Evolutionary conservation across 1,284 basidiomycete genomes (phyloP).

Genomic region (Boletellus deceptivus): DNA sequence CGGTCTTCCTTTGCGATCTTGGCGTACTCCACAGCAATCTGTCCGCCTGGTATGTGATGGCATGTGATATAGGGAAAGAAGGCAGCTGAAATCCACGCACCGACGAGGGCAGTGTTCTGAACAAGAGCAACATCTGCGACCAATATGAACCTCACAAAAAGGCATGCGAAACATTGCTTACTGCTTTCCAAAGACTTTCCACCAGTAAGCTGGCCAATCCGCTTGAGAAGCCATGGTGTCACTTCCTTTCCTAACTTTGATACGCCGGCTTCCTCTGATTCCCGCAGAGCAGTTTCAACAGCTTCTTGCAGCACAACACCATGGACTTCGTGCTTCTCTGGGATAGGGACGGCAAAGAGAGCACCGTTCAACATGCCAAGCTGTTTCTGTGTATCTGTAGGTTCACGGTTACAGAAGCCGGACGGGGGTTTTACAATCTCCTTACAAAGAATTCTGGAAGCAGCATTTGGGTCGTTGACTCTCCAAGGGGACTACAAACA

Average conservation of each 20-base stretch:
- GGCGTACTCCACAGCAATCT: conserved; percentile 81
- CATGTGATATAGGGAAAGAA: conserved; percentile 2
- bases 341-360: conserved; percentile 91
- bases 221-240: conserved; percentile 91
- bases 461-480: conserved; percentile 55
- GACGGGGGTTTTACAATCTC: conserved; percentile 5
- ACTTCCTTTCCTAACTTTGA: conserved; percentile 85
- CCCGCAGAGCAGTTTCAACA: conserved; percentile 83
- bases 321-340: conserved; percentile 64
- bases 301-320: conserved; percentile 75
- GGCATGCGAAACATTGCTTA: conserved; percentile 35
- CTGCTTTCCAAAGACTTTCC: conserved; percentile 75
- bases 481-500: conserved; percentile 65
- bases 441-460: conserved; percentile 73
- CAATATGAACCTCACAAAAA: neutral
- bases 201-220: conserved; percentile 80
- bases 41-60: conserved; percentile 49
- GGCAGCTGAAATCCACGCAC: conserved; percentile 39
- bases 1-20: conserved; percentile 40
- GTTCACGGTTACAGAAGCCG: conserved; percentile 7
- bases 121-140: conserved; percentile 81
- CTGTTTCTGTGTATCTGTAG: conserved; percentile 56
- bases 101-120: conserved; percentile 88
- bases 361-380: conserved; percentile 70
- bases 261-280: conserved; percentile 82